Percentiles rank a stretch among this genome's conserved stretches.
Evolutionary conservation across 202 grass and related monocot species (phyloP).

Genomic region (Setaria italica): DNA sequence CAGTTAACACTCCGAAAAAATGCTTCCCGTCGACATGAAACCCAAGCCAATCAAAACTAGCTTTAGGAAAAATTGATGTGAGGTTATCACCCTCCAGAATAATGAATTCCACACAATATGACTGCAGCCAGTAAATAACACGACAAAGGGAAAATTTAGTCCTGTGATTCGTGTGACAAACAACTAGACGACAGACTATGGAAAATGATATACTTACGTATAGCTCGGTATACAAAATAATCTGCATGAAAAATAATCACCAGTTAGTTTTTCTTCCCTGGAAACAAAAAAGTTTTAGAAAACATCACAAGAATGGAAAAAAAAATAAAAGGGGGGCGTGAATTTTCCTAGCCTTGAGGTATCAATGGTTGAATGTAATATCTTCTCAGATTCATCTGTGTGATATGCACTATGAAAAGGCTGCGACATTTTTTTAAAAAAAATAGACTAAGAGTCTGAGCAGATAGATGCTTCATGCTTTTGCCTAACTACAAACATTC

Average conservation of each 20-base stretch:
- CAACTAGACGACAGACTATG: constrained; percentile 4
- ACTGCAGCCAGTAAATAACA: constrained; percentile 59
- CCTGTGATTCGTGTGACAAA: neutral
- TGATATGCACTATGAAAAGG: neutral
- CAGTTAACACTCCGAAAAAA: constrained; percentile 81
- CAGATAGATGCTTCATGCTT: neutral
- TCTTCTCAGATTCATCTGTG: neutral
- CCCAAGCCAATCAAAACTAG: constrained; percentile 64
- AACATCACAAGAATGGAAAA: neutral
- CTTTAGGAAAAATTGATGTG: constrained; percentile 72
- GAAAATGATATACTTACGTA: constrained; percentile 73
- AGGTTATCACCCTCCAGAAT: constrained; percentile 97
- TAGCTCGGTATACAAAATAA: constrained; percentile 84
- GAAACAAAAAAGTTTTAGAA: neutral
- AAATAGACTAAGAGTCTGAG: neutral
- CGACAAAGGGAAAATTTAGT: neutral
- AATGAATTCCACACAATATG: constrained; percentile 97
- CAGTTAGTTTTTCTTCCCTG: constrained; percentile 20
- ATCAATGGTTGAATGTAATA: neutral
- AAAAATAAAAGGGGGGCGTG: neutral
- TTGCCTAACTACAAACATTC: neutral
- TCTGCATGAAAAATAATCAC: constrained; percentile 62
- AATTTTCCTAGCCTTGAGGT: neutral
- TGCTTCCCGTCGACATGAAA: constrained; percentile 74
- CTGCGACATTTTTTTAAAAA: neutral